Base-by-base conservation (phyloP, 164 flowering plant species). In the Chloranthus sessilifolius region DNA sequence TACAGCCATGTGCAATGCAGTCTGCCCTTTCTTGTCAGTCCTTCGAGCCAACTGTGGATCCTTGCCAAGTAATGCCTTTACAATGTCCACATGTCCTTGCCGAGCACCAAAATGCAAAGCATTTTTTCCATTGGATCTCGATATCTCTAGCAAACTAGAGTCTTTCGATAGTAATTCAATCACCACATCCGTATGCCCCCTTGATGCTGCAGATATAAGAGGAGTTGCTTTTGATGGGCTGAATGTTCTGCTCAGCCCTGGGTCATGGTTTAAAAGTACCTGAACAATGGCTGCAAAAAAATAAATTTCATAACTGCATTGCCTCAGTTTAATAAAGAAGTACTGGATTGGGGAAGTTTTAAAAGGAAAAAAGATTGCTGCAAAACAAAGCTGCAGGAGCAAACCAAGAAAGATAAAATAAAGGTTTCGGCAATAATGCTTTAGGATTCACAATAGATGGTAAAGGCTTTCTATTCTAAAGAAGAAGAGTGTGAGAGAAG, bases 1-100 rank as follows among this genome's bases (percentile, higher is more conserved):
- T 9, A 79, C 92, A 55, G 88, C 88, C 92, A 84, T 81, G 58
- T 84, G 92, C 59, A 84, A 53, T 10, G 92, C 82, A 29, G 88
- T 84, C 53, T 84, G 92, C 19, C 92, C 82, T 58, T 84, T 84
- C 74, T 81, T 84, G 65, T 84, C 92, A 38, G 72, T 79, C 52
- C 79, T 72, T 31, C 85, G 73, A 14, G 88, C 88, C 68, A 84
- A 49, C 16, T 77, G 85, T 28, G 85, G 71, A 74, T 79, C 85
- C 59, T 72, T 77, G 16, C 64, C 67, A 1, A 84, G 80, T 62
- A 84, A 57, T 17, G 80, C 79, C 52, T 69, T 73, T 19, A 82
- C 84, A 55, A 82, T 62, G 15, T 82, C 88, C 2, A 68, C 84
- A 63, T 85, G 85, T 1, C 94, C 92, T 26, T 67, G 77, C 9